A percentile compares a stretch with the other conserved stretches of the same genome.
phyloP scores from a whole-genome alignment of 139 green algal species.

The Auxenochlorella protothecoides region DNA sequence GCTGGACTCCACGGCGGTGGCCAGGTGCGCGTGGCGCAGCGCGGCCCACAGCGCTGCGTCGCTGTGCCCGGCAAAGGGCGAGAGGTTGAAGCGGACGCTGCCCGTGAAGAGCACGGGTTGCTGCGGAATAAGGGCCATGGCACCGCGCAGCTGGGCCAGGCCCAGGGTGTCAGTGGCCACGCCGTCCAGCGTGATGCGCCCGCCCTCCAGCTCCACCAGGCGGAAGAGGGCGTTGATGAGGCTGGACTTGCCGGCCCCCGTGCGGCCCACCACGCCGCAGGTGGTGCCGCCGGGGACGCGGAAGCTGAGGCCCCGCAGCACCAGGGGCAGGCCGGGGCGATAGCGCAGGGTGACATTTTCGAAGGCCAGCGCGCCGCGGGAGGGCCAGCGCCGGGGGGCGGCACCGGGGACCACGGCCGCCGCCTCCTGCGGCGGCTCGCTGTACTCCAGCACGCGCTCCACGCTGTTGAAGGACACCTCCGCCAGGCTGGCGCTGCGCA shows the following conservation, averaged over 20 bases:
- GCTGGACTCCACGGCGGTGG: neutral
- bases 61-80: slow-evolving; percentile 30
- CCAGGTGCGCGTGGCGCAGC: slow-evolving; percentile 15
- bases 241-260: slow-evolving; percentile 66
- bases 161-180: slow-evolving; percentile 53
- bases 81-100: slow-evolving; percentile 41
- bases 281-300: slow-evolving; percentile 34
- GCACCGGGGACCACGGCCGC: neutral
- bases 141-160: slow-evolving; percentile 45
- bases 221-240: slow-evolving; percentile 68
- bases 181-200: slow-evolving; percentile 61
- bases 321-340: slow-evolving; percentile 51
- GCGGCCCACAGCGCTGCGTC: slow-evolving; percentile 25
- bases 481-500: slow-evolving; percentile 41
- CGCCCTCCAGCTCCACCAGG: slow-evolving; percentile 53
- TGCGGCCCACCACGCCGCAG: slow-evolving; percentile 57
- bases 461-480: slow-evolving; percentile 42
- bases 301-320: slow-evolving; percentile 64
- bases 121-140: slow-evolving; percentile 63
- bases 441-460: too few relatives aligned
- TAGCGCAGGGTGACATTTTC: slow-evolving; percentile 50
- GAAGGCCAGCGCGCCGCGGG: slow-evolving; percentile 35
- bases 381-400: slow-evolving; percentile 53
- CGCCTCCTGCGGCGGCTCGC: neutral
- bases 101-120: neutral